Evolutionary conservation across 2,329 filamentous ascomycete genomes (phyloP).

Genomic region (Alternaria hordeiaustralica): DNA sequence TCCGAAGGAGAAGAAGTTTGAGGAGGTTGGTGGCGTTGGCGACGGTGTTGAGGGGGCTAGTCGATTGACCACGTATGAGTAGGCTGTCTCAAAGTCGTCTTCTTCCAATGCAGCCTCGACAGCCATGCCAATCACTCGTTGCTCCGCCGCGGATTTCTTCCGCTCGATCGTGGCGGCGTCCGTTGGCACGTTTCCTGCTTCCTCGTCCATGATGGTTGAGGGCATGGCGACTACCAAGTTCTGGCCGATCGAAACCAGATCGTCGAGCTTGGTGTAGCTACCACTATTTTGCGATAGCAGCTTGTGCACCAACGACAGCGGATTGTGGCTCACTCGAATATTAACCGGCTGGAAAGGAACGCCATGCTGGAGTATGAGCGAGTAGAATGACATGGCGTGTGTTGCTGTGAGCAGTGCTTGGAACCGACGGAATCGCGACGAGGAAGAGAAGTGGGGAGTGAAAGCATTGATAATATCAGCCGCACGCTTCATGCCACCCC

Average conservation of each 20-base stretch:
- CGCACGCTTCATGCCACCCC: slow-evolving; percentile 79
- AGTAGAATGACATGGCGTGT: slow-evolving; percentile 76
- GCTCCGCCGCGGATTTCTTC: slow-evolving; percentile 59
- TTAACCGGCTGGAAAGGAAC: slow-evolving; percentile 81
- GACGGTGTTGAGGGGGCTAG: slow-evolving; percentile 55
- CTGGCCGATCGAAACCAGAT: slow-evolving; percentile 71
- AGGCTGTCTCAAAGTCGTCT: slow-evolving; percentile 85
- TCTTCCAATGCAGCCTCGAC: slow-evolving; percentile 77
- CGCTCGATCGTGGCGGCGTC: slow-evolving; percentile 33
- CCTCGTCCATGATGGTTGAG: slow-evolving; percentile 43
- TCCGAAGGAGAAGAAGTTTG: slow-evolving; percentile 35
- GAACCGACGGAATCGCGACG: slow-evolving; percentile 61
- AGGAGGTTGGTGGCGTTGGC: slow-evolving; percentile 29
- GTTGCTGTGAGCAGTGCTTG: slow-evolving; percentile 74
- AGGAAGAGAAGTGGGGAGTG: slow-evolving; percentile 62
- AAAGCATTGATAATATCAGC: slow-evolving; percentile 67
- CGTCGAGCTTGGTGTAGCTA: slow-evolving; percentile 76
- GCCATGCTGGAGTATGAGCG: slow-evolving; percentile 77
- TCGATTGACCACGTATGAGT: slow-evolving; percentile 79
- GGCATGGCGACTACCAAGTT: slow-evolving; percentile 63
- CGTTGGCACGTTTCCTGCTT: slow-evolving; percentile 57
- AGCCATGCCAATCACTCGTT: slow-evolving; percentile 78
- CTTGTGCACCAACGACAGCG: slow-evolving; percentile 73
- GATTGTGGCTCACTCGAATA: slow-evolving; percentile 77
- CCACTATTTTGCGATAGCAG: slow-evolving; percentile 77